Conservation (phyloP, 768 basidiomycete species). For the Pleurotus eryngii region DNA sequence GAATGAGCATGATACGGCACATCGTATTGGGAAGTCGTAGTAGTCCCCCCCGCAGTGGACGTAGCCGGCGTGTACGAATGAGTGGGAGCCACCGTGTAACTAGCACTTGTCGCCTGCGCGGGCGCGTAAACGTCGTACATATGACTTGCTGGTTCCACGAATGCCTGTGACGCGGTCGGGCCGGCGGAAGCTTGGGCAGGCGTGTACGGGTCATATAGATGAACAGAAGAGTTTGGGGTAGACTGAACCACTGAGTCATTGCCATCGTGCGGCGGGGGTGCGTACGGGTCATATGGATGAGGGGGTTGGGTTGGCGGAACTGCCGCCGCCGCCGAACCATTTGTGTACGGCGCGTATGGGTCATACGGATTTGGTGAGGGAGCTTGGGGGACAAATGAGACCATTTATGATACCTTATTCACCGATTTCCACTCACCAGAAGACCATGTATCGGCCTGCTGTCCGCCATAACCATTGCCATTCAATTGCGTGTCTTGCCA, state of each 20-base stretch:
- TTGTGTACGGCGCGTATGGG: constrained; percentile 30
- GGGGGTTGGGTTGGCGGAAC: background rate
- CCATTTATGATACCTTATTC: too few species aligned
- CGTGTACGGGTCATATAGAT: background rate
- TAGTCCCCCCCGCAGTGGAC: constrained; percentile 6
- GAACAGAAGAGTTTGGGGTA: too few species aligned
- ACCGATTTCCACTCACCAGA: background rate
- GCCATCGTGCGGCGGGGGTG: too few species aligned
- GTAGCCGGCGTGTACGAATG: constrained; percentile 22
- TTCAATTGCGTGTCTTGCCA: constrained; percentile 23
- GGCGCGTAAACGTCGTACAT: constrained; percentile 5
- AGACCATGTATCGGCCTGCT: background rate
- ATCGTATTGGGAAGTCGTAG: constrained; percentile 15
- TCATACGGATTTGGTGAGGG: constrained; percentile 21
- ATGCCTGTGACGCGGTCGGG: background rate
- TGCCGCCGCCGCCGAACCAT: constrained; percentile 13
- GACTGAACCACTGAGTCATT: too few species aligned
- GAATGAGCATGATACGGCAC: constrained; percentile 15
- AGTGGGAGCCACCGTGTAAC: background rate
- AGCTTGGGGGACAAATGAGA: constrained; percentile 1
- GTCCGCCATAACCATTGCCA: constrained; percentile 4
- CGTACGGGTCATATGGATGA: constrained; percentile 10
- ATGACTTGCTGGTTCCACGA: background rate
- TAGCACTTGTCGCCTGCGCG: constrained; percentile 1
- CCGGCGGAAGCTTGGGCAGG: background rate